phyloP scores from a whole-genome alignment of 2,329 filamentous ascomycete species.

The Boeremia lycopersici region DNA sequence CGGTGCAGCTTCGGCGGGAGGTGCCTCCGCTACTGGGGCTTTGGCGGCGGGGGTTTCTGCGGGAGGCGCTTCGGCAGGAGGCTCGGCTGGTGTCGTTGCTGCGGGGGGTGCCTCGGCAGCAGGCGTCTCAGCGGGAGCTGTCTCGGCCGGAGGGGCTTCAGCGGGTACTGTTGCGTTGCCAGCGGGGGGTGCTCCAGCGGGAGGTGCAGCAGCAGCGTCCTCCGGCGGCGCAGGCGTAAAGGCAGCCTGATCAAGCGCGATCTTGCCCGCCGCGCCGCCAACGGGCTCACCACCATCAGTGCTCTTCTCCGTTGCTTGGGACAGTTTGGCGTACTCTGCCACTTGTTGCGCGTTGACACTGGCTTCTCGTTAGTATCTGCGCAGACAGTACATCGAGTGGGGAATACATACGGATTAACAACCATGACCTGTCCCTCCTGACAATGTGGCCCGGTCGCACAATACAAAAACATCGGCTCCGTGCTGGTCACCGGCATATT shows the following conservation, averaged over 20 bases:
- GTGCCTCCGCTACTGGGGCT: too few species aligned
- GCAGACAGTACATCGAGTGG: background rate
- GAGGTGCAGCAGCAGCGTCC: constrained; percentile 21
- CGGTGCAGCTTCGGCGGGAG: background rate
- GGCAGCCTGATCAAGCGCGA: constrained; percentile 32
- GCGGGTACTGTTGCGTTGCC: too few species aligned
- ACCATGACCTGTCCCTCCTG: constrained; percentile 40
- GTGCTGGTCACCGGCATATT: constrained; percentile 38
- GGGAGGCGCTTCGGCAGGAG: background rate
- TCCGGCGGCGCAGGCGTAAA: constrained; percentile 33
- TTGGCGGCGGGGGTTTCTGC: background rate
- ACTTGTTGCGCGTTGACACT: constrained; percentile 31
- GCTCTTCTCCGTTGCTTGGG: constrained; percentile 30
- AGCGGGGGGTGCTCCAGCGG: constrained; percentile 18
- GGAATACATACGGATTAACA: constrained; percentile 28
- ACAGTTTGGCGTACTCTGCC: constrained; percentile 34
- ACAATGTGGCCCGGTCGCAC: constrained; percentile 40
- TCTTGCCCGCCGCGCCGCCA: constrained; percentile 29
- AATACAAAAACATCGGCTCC: constrained; percentile 41
- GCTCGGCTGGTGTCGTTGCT: constrained; percentile 4
- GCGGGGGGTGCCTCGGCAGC: constrained; percentile 8
- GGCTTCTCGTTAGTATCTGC: background rate
- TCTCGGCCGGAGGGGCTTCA: background rate
- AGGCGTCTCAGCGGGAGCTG: constrained; percentile 9
- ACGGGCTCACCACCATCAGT: constrained; percentile 29